Conservation (phyloP, 176 grass and related monocot genomes). For the Phyllostachys edulis region DNA sequence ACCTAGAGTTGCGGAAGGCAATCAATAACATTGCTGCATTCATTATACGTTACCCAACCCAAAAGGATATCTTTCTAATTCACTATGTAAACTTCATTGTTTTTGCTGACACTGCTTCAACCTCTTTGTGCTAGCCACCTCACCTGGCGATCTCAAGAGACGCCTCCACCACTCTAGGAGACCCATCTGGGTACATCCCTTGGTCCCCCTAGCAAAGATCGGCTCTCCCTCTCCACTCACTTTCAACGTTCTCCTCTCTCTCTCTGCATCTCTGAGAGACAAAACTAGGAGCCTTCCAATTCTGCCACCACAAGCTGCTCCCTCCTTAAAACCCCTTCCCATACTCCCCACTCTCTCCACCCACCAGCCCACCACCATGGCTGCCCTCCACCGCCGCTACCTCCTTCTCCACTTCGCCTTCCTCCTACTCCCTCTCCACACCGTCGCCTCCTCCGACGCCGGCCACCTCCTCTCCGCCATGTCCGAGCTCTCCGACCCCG, state of each 20-base stretch:
- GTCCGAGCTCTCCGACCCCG: constrained; percentile 43
- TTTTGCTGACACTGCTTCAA: fast-evolving
- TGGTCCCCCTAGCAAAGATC: neutral
- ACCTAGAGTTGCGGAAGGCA: fast-evolving
- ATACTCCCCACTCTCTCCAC: constrained; percentile 27
- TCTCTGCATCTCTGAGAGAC: neutral
- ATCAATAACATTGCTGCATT: neutral
- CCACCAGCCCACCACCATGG: constrained; percentile 36
- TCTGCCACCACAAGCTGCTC: constrained; percentile 21
- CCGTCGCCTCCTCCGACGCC: constrained; percentile 43
- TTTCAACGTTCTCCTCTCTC: neutral
- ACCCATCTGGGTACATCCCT: neutral
- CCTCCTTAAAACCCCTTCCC: constrained; percentile 37
- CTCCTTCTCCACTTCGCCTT: neutral
- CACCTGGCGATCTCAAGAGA: no score
- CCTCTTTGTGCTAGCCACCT: fast-evolving
- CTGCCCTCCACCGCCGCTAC: constrained; percentile 4
- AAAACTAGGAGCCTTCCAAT: constrained; percentile 35
- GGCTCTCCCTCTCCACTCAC: neutral
- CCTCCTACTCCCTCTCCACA: neutral
- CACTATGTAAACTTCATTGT: fast-evolving
- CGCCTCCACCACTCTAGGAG: fast-evolving
- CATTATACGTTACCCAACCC: neutral
- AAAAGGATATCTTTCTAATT: fast-evolving
- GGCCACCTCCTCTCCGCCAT: constrained; percentile 44